phyloP scores from a whole-genome alignment of 148 eudicot genomes.

The Chenopodium quinoa region DNA sequence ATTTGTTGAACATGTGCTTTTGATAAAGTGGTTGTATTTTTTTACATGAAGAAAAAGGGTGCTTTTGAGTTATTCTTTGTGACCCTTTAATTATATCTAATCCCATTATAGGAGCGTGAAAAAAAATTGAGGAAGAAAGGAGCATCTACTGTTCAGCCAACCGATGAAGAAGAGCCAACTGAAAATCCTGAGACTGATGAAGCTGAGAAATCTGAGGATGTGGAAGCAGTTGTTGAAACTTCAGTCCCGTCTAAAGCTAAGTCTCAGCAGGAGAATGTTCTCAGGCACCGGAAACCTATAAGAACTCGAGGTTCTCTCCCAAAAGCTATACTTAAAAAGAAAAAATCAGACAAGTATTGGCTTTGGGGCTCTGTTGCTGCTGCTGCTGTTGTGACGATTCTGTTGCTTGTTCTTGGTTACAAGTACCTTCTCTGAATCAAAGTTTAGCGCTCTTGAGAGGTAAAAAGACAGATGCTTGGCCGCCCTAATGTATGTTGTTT shows the following conservation, averaged over 20 bases:
- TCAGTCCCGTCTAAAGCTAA: slow-evolving; percentile 41
- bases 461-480: background rate
- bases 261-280: slow-evolving; percentile 36
- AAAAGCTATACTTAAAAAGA: slow-evolving; percentile 63
- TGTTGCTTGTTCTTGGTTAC: slow-evolving; percentile 51
- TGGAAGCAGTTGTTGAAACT: slow-evolving; percentile 44
- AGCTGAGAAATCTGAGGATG: slow-evolving; percentile 38
- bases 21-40: no score
- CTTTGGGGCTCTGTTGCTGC: slow-evolving; percentile 57
- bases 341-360: slow-evolving; percentile 63
- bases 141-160: slow-evolving; percentile 35
- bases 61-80: no score
- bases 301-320: slow-evolving; percentile 54
- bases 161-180: slow-evolving; percentile 44
- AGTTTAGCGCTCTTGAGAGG: slow-evolving; percentile 3
- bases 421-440: slow-evolving; percentile 29
- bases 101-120: slow-evolving; percentile 61
- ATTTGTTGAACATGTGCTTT: background rate
- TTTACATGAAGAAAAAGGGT: no score
- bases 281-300: slow-evolving; percentile 36
- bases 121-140: slow-evolving; percentile 75
- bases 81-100: background rate
- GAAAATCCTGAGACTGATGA: slow-evolving; percentile 40
- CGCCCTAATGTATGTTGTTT: background rate
- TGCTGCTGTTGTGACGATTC: slow-evolving; percentile 33